Evolutionary conservation across 495 filamentous ascomycete species (phyloP).

Genomic region (Sabuloglossum arenarium): DNA sequence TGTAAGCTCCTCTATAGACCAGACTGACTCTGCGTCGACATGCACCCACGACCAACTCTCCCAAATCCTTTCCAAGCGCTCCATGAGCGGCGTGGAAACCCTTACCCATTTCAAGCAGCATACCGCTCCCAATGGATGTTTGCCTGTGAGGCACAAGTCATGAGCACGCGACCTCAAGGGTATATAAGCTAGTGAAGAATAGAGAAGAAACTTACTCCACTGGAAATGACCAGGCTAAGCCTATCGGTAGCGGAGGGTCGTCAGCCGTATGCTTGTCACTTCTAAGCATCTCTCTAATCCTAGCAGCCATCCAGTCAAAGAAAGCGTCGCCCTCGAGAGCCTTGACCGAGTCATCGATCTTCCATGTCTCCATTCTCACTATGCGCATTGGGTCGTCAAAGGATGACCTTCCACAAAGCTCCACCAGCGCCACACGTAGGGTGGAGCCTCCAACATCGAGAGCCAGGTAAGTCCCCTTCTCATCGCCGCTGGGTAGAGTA

Average conservation of each 20-base stretch:
- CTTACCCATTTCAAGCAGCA: conserved; percentile 44
- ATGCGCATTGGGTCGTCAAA: conserved; percentile 21
- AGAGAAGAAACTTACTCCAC: conserved; percentile 28
- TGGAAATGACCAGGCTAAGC: conserved; percentile 49
- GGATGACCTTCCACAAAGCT: conserved; percentile 29
- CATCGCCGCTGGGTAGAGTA: conserved; percentile 35
- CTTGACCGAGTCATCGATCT: conserved; percentile 33
- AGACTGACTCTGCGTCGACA: conserved; percentile 25
- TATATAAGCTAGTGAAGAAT: neutral
- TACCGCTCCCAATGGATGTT: conserved; percentile 35
- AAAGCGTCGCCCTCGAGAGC: conserved; percentile 31
- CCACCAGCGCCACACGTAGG: conserved; percentile 39
- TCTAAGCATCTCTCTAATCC: conserved; percentile 29
- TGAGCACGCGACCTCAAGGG: neutral
- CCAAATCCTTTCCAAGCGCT: conserved; percentile 34
- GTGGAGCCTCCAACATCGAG: conserved; percentile 50
- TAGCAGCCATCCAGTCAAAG: conserved; percentile 48
- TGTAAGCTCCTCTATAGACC: neutral
- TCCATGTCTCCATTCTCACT: conserved; percentile 24
- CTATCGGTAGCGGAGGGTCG: conserved; percentile 30
- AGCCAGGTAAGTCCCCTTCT: conserved; percentile 37
- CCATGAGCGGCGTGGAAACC: conserved; percentile 38
- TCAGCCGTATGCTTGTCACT: conserved; percentile 12
- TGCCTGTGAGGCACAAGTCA: conserved; percentile 15
- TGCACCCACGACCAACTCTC: conserved; percentile 33